Base-by-base conservation (phyloP, 2,329 filamentous ascomycete species). In the Penicillium sp. region DNA sequence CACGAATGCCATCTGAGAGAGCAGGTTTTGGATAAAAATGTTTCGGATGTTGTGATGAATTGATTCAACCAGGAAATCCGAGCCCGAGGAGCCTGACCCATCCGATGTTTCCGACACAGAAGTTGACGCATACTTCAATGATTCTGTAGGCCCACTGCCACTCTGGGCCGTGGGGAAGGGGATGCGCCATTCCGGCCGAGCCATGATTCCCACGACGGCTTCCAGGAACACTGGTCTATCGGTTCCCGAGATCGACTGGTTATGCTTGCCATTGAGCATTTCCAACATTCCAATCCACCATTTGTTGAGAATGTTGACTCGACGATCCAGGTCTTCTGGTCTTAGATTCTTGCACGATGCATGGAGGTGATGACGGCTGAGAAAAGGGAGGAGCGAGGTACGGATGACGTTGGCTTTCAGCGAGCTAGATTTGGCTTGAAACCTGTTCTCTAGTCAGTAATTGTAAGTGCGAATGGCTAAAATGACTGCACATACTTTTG, bases 261-360 rank as follows among this genome's bases (percentile, higher is more conserved):
- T 87, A 69, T 87, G 84, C 60, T 84, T 83, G 33, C 88, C 89
- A 63, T 92, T 87, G 25, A 96, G 82, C 79, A 96, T 86, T 58
- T 94, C 91, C 55, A 96, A 76, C 39, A 96, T 78, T 1, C 85
- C 87, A 43, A 82, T 87, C 92, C 92, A 97, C 92, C 92, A 97
- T 70, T 90, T 92, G 71, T 94, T 91, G 57, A 96, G 77, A 47
- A 95, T 90, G 44, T 86, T 86, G 2, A 89, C 84, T 58, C 92
- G 84, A 36, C 89, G 84, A 67, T 97, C 92, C 44, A 96, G 75
- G 70, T 96, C 91, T 75, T 96, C 91, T 2, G 90, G 81, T n/a
- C 84, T 79, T 45, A 96, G 78, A 16, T 72, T 78, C 61, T 79
- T 80, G 65, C 85, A 88, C 9, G 89, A 91, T 1, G 84, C 77